Evolutionary conservation across 2,329 filamentous ascomycete species (phyloP).

Genomic region (Colletotrichum kahawae): DNA sequence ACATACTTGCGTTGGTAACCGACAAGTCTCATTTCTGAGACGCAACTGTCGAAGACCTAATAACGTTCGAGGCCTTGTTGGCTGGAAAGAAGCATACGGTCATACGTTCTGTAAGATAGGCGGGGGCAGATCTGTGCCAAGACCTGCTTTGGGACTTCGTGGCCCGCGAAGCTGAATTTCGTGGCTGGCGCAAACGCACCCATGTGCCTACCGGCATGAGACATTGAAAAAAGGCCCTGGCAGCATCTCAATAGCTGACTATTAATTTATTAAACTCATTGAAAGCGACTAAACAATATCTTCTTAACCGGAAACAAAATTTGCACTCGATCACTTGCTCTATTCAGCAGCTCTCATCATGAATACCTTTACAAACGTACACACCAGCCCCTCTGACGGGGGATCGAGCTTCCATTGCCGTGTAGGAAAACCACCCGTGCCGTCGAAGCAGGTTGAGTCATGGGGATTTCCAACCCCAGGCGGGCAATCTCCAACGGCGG

Average conservation of each 20-base stretch:
- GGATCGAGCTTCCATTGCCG: background rate
- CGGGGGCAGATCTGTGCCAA: background rate
- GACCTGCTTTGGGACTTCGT: background rate
- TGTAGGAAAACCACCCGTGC: background rate
- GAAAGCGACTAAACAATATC: background rate
- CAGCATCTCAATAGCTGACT: too few species aligned
- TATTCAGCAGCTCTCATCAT: background rate
- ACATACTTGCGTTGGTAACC: too few species aligned
- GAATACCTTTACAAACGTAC: background rate
- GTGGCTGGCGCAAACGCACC: background rate
- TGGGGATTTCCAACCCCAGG: background rate
- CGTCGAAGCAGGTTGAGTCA: background rate
- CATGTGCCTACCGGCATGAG: background rate
- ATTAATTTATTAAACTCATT: background rate
- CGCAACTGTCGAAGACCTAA: too few species aligned
- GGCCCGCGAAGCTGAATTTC: background rate
- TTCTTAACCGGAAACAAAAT: background rate
- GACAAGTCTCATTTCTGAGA: too few species aligned
- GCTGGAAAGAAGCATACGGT: background rate
- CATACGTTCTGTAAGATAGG: background rate
- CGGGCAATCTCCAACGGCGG: background rate
- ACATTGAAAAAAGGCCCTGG: too few species aligned
- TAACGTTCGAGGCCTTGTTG: too few species aligned
- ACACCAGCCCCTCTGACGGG: background rate
- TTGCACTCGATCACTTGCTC: rapidly evolving